Evolutionary conservation across 345 rosid species (phyloP).

Genomic region (Syzygium grande): DNA sequence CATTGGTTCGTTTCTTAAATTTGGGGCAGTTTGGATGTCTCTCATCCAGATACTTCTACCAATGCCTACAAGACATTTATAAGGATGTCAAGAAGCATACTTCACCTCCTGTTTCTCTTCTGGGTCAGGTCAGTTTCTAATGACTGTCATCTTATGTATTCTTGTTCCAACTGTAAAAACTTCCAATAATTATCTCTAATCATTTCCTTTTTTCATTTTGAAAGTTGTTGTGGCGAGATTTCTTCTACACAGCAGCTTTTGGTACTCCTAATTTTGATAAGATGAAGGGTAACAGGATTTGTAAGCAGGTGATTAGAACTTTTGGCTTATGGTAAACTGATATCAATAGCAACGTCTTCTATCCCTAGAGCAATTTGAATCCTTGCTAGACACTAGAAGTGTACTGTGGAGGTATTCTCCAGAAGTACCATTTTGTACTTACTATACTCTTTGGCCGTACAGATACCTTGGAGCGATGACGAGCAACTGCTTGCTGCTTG

Average conservation of each 20-base stretch:
- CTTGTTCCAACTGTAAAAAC: not conserved
- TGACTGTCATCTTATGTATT: not conserved
- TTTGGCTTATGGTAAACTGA: not conserved
- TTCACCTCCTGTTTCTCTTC: slow-evolving; percentile 90
- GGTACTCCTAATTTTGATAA: slow-evolving; percentile 82
- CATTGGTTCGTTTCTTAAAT: slow-evolving; percentile 2
- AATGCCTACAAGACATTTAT: slow-evolving; percentile 56
- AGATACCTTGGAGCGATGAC: slow-evolving; percentile 92
- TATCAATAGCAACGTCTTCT: not conserved
- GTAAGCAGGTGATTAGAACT: slow-evolving; percentile 65
- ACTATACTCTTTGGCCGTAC: not conserved
- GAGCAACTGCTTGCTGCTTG: slow-evolving; percentile 68
- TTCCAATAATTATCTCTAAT: not conserved
- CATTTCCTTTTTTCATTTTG: slow-evolving; percentile 6
- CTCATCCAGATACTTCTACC: slow-evolving; percentile 92
- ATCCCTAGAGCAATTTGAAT: not conserved
- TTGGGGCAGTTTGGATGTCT: slow-evolving; percentile 89
- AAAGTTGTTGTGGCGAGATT: slow-evolving; percentile 90
- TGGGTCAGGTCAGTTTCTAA: slow-evolving; percentile 64
- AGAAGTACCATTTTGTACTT: not conserved
- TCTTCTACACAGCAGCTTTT: slow-evolving; percentile 81
- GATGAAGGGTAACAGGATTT: slow-evolving; percentile 76
- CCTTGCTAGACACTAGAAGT: not conserved
- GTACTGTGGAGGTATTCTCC: not conserved
- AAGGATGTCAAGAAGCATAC: slow-evolving; percentile 59